Evolutionary conservation across 805 yeast species (phyloP).

Genomic region (Cyberlindnera nakhonratchasimensis): DNA sequence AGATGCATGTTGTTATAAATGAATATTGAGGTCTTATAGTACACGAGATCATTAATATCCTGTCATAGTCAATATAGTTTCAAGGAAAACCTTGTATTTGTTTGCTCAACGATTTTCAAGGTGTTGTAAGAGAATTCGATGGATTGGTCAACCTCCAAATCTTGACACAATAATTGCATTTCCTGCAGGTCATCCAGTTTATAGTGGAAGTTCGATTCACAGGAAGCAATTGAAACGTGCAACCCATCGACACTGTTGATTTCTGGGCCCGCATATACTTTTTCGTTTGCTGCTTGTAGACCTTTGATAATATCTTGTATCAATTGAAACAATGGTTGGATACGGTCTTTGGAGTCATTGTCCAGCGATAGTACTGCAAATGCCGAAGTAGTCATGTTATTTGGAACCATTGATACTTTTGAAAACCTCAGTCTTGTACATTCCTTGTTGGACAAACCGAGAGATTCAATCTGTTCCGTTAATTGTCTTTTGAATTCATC

Average conservation of each 20-base stretch:
- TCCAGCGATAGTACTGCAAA: slow-evolving; percentile 12
- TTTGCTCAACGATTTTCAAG: slow-evolving; percentile 13
- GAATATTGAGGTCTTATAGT: no score
- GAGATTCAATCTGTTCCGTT: neutral
- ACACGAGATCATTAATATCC: no score
- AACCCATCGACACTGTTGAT: slow-evolving; percentile 2
- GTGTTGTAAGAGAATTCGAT: slow-evolving; percentile 14
- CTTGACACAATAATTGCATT: slow-evolving; percentile 9
- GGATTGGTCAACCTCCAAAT: slow-evolving; percentile 11
- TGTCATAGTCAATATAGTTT: neutral
- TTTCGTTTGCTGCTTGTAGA: neutral
- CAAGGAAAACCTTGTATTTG: slow-evolving; percentile 6
- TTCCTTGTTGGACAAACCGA: neutral
- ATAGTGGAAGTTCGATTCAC: neutral
- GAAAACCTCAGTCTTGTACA: slow-evolving; percentile 8
- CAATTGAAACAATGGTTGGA: slow-evolving; percentile 9
- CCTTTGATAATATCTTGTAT: slow-evolving; percentile 5
- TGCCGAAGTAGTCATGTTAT: slow-evolving; percentile 2
- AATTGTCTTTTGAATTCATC: slow-evolving; percentile 1
- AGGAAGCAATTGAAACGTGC: slow-evolving; percentile 18
- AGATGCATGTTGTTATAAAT: no score
- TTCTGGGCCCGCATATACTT: slow-evolving; percentile 7
- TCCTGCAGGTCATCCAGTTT: slow-evolving; percentile 9
- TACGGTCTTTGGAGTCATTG: slow-evolving; percentile 2
- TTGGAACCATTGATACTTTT: slow-evolving; percentile 10